Base-by-base conservation (phyloP, 2,329 filamentous ascomycete species). In the Coccinonectria pachysandricola region DNA sequence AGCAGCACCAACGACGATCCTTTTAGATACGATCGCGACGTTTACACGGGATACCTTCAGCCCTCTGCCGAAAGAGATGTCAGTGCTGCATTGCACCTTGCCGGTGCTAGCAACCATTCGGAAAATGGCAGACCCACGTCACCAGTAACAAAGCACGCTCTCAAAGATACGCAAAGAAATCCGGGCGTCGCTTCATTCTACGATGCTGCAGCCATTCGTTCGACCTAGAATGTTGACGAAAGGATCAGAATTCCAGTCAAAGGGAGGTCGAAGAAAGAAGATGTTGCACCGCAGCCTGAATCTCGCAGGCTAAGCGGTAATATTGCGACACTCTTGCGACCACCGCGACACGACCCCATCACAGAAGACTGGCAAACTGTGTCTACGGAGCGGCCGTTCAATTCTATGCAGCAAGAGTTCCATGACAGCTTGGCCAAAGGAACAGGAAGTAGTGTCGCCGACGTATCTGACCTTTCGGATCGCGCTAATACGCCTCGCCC, bases 11-110 rank as follows among this genome's bases (percentile, higher is more conserved):
- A 51, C 14, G 54, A 49, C 1, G 61, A 67, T 20, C 62, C 58
- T 0, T 68, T 68, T 44, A 50, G 52, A 24, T 68, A 64, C 32
- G 63, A 67, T 36, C 49, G 45, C 17, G 49, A 50, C 7, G 34
- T 45, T 2, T 62, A 62, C 34, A 51, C 47, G 9, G 32, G 48
- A 7, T 59, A 59, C 19, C 37, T 64, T 7, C 46, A 52, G 6
- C 43, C 53, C 4, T 46, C 51, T 2, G 53, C 51, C 30, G 62
- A 66, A 33, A 49, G 55, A 28, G 59, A 66, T 8, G 50, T 65
- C 9, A 65, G 59, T 28, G 50, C 40, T 13, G 55, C 51, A 6
- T 50, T 65, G 12, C 52, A 49, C 15, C 46, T 43, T 12, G 33
- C 50, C 12, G 45, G 31, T 4, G 43, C 40, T 16, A 26, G 46